Evolutionary conservation across 306 rosid species (phyloP).

Genomic region (Hippophae tibetana): DNA sequence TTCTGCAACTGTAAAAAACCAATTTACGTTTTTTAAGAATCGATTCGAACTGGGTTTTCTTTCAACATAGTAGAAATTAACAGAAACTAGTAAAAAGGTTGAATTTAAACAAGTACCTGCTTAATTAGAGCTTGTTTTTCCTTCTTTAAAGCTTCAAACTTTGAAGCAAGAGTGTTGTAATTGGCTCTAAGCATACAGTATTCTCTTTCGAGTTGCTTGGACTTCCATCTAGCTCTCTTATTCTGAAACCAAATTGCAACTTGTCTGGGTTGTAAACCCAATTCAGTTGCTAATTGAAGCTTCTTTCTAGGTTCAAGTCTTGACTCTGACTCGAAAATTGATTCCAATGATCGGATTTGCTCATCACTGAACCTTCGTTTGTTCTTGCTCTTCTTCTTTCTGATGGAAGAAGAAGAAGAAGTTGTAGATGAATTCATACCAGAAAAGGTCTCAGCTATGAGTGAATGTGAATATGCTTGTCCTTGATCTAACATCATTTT

Average conservation of each 20-base stretch:
- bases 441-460: conserved; percentile 27
- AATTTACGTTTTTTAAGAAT: not conserved
- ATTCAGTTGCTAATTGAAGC: conserved; percentile 62
- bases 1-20: conserved; percentile 59
- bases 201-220: conserved; percentile 70
- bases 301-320: conserved; percentile 78
- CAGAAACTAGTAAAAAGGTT: not conserved
- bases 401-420: not conserved
- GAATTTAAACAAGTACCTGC: conserved; percentile 40
- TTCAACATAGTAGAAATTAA: not conserved
- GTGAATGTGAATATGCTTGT: conserved; percentile 25
- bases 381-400: conserved; percentile 40
- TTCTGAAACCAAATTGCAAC: conserved; percentile 98
- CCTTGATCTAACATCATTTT: conserved; percentile 17
- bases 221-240: conserved; percentile 16
- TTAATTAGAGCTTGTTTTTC: conserved; percentile 57
- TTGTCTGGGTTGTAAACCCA: conserved; percentile 86
- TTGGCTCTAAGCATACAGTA: conserved; percentile 35
- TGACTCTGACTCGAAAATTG: conserved; percentile 60
- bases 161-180: conserved; percentile 50
- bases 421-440: conserved; percentile 10
- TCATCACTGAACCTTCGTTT: conserved; percentile 75
- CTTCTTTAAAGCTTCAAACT: conserved; percentile 55
- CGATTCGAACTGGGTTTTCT: not conserved
- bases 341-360: conserved; percentile 65